Evolutionary conservation across 2,329 filamentous ascomycete species (phyloP), one percentile per base, ranked within the genome.

Genomic region (Pseudogymnoascus sp.): DNA sequence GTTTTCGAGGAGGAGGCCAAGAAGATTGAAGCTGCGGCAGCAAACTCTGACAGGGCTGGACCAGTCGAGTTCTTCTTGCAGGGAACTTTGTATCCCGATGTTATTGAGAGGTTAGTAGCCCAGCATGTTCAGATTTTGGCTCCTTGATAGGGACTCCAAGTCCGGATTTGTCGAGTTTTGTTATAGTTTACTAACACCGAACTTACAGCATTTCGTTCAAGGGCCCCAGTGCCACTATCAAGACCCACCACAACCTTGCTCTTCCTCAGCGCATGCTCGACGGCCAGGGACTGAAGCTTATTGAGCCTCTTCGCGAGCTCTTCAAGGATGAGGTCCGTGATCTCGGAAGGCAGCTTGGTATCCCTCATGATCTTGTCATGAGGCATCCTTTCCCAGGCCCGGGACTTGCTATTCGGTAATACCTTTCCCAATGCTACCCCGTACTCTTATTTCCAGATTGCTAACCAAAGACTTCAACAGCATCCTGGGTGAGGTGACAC

Each of bases 31-130:
- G 83, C 83, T 61, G 85, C 81, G 29, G 89, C 89, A 0, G 83
- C 85, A 65, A 80, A 87, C 70, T 87, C 87, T 0, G 74, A 80
- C 1, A 80, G 81, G 61, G 86, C 85, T n/a, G 90, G 89, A 35
- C 86, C 88, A 69, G 88, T 97, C 39, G 84, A 90, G 69, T 97
- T 85, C 82, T 89, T 97, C 71, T 80, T 97, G 8, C 92, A 97
- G 76, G 91, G 92, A 15, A 73, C 71, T 7, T 80, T 94, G 25
- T 93, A 91, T 74, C 88, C 87, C 1, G 88, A 74, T 65, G 70
- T 74, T 37, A 81, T 84, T 59, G 81, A 83, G 71, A 78, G 48
- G 48, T 55, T 31, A 33, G 48, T 55, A 55, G 2, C 29, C 27
- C 29, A 13, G 15, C 7, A 18, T 6, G 45, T 33, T 52, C 18